Conservation (phyloP, 1,139 yeast species). For the Hyphopichia wangnamkhiaoensis region DNA sequence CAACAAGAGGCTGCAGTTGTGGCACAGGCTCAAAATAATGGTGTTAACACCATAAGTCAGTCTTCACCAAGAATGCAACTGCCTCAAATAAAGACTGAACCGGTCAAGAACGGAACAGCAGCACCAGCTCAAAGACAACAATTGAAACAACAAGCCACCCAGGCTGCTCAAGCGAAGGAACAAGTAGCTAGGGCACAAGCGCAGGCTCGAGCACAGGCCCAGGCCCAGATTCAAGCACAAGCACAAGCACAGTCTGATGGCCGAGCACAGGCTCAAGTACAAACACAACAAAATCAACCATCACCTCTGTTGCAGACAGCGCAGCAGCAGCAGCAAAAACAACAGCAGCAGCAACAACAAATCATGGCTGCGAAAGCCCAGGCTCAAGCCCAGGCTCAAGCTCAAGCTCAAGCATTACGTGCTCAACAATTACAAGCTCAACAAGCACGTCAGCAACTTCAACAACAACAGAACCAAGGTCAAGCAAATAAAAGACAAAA, state of each 20-base stretch:
- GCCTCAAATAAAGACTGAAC: slow-evolving; percentile 3
- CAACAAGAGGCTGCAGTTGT: slow-evolving; percentile 43
- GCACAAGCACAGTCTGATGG: slow-evolving; percentile 4
- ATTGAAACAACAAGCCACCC: slow-evolving; percentile 7
- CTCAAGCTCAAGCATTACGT: slow-evolving; percentile 20
- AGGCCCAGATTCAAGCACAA: slow-evolving; percentile 9
- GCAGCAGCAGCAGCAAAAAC: slow-evolving; percentile 24
- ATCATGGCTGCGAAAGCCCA: slow-evolving; percentile 19
- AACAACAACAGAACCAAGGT: slow-evolving; percentile 7
- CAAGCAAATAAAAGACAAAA: slow-evolving; percentile 6
- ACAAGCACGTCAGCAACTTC: slow-evolving; percentile 7
- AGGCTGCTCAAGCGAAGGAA: slow-evolving; percentile 8
- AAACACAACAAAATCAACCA: slow-evolving; percentile 14
- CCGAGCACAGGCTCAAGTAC: slow-evolving; percentile 10
- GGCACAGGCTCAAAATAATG: slow-evolving; percentile 32
- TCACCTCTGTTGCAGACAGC: slow-evolving; percentile 13
- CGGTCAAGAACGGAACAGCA: slow-evolving; percentile 8
- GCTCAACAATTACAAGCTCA: slow-evolving; percentile 13
- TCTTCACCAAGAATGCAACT: slow-evolving; percentile 4
- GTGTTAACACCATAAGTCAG: slow-evolving; percentile 46
- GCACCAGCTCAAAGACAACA: slow-evolving; percentile 7
- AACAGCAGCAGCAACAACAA: slow-evolving; percentile 25
- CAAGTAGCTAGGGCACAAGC: slow-evolving; percentile 5
- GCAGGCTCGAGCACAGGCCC: slow-evolving; percentile 6
- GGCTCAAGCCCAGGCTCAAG: slow-evolving; percentile 22